Percentiles rank a stretch among this genome's conserved stretches.
phyloP scores from a whole-genome alignment of 192 early-diverging fungal species.

The Linnemannia schmuckeri region DNA sequence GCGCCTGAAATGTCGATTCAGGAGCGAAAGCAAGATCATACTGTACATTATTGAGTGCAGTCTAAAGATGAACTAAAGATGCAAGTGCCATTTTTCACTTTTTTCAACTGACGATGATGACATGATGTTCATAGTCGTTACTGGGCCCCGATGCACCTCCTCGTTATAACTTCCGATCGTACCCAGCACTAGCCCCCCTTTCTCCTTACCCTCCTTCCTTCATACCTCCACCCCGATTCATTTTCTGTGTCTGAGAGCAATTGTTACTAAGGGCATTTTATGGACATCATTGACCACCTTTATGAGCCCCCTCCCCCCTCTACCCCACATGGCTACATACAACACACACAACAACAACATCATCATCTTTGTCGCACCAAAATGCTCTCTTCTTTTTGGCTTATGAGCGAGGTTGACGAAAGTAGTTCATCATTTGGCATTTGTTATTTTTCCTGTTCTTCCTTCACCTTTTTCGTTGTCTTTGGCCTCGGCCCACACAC shows the following conservation, averaged over 20 bases:
- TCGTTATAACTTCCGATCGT: background rate
- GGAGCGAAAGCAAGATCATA: background rate
- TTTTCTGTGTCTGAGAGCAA: constrained; percentile 14
- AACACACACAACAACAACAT: background rate
- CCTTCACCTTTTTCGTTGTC: background rate
- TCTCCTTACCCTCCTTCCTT: background rate
- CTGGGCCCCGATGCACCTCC: background rate
- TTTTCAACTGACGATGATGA: background rate
- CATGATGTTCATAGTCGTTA: background rate
- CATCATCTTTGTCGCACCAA: background rate
- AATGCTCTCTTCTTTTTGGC: background rate
- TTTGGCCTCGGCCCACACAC: background rate
- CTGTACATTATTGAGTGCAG: background rate
- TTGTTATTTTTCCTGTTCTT: background rate
- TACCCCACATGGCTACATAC: background rate
- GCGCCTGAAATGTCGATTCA: background rate
- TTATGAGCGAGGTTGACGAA: background rate
- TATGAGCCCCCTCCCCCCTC: background rate
- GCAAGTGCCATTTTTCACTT: background rate
- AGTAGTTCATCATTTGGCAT: background rate
- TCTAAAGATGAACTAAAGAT: background rate
- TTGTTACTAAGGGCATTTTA: background rate
- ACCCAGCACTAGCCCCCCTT: background rate
- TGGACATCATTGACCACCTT: background rate
- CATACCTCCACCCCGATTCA: background rate